phyloP scores from a whole-genome alignment of 2,329 filamentous ascomycete species.

The Aschersonia sp. region DNA sequence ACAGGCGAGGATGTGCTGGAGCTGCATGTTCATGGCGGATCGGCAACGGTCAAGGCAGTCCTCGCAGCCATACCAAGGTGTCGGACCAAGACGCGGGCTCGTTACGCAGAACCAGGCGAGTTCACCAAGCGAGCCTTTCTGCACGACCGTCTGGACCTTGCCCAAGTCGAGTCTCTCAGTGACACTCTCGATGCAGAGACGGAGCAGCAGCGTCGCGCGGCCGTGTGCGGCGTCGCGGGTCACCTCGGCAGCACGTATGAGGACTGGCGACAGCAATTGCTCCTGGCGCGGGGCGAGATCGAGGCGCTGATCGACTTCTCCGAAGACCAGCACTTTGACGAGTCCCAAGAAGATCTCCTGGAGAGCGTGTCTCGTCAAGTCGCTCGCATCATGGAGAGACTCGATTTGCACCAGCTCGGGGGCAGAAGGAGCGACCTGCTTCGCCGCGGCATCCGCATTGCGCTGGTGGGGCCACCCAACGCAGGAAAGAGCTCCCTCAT shows the following conservation, averaged over 20 bases:
- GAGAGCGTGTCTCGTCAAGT: constrained; percentile 55
- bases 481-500: constrained; percentile 89
- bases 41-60: constrained; percentile 77
- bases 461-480: constrained; percentile 82
- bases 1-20: constrained; percentile 91
- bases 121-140: constrained; percentile 89
- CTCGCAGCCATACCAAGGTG: constrained; percentile 59
- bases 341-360: constrained; percentile 61
- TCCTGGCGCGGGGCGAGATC: constrained; percentile 76
- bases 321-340: constrained; percentile 94
- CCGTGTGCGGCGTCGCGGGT: constrained; percentile 63
- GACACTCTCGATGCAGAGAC: constrained; percentile 58
- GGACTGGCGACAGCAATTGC: constrained; percentile 59
- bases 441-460: constrained; percentile 71
- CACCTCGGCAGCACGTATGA: constrained; percentile 66
- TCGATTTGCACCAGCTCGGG: constrained; percentile 59
- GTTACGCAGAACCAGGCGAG: constrained; percentile 88
- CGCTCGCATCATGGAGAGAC: constrained; percentile 40
- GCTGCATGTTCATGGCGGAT: constrained; percentile 85
- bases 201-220: constrained; percentile 81
- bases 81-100: constrained; percentile 30
- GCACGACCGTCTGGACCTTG: constrained; percentile 72
- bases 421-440: constrained; percentile 73
- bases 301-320: constrained; percentile 96
- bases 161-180: constrained; percentile 60